These are phyloP conservation scores for Hirschioporus abietinus DNA, from an alignment of 768 basidiomycete species.

Conservation along the genomic window DNA sequence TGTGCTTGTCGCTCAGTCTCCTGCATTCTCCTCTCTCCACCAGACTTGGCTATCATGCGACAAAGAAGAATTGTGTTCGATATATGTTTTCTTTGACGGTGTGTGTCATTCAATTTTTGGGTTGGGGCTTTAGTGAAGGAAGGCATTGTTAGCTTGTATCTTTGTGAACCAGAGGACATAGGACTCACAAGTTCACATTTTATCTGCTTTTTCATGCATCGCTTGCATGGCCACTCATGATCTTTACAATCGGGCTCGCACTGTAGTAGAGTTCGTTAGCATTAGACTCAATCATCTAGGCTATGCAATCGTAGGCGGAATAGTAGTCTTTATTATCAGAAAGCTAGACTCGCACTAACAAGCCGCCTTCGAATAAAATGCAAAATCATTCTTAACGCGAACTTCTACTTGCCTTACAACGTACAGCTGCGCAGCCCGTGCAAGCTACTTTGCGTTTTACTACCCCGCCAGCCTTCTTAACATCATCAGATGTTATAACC, in stretches of 20 bases:
- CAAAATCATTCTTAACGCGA: too few species aligned
- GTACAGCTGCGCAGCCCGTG: background rate
- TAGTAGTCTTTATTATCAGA: too few species aligned
- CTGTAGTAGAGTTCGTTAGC: background rate
- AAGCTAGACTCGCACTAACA: too few species aligned
- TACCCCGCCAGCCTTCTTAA: background rate
- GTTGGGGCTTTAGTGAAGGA: too few species aligned
- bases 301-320: too few species aligned
- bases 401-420: background rate
- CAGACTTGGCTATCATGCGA: too few species aligned
- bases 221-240: background rate
- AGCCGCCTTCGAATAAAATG: too few species aligned
- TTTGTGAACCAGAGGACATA: background rate
- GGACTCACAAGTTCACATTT: background rate
- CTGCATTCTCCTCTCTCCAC: too few species aligned
- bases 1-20: too few species aligned
- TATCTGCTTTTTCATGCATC: background rate
- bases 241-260: background rate
- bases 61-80: too few species aligned
- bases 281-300: background rate
- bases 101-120: too few species aligned
- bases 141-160: background rate
- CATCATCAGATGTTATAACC: background rate
- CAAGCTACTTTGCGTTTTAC: background rate
- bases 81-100: too few species aligned